Percentiles rank a stretch among this genome's conserved stretches.
These are phyloP conservation scores for Diplodia sapinea DNA, from an alignment of 2,329 filamentous ascomycete species.

Conservation along the genomic window DNA sequence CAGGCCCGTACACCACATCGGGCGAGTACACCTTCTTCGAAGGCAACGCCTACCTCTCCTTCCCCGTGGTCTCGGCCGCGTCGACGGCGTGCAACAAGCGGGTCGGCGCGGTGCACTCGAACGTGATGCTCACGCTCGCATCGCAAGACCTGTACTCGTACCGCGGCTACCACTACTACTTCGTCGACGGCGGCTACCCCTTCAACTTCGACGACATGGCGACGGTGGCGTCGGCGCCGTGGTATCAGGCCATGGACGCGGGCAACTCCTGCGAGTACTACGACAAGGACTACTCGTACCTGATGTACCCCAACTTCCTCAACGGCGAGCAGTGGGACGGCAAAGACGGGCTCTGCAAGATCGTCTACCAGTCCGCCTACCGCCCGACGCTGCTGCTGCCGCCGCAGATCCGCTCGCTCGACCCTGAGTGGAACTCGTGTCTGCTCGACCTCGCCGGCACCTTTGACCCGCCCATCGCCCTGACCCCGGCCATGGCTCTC, in stretches of 20 bases:
- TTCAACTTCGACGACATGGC: slow-evolving; percentile 28
- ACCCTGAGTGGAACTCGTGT: slow-evolving; percentile 3
- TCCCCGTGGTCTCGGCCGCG: neutral
- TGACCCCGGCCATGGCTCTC: slow-evolving; percentile 9
- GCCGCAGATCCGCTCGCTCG: slow-evolving; percentile 17
- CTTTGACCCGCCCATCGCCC: slow-evolving; percentile 12
- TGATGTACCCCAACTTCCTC: slow-evolving; percentile 10
- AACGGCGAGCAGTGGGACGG: slow-evolving; percentile 9
- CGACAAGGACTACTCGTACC: neutral
- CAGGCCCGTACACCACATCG: slow-evolving; percentile 13
- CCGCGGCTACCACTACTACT: slow-evolving; percentile 19
- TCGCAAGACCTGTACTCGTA: slow-evolving; percentile 11
- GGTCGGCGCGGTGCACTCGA: slow-evolving; percentile 3
- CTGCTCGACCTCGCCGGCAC: slow-evolving; percentile 21
- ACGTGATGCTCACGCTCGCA: slow-evolving; percentile 17
- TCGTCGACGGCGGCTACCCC: slow-evolving; percentile 5
- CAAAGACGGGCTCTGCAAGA: neutral
- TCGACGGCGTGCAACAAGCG: slow-evolving; percentile 10
- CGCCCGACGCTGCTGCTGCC: slow-evolving; percentile 6
- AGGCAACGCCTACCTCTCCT: slow-evolving; percentile 21
- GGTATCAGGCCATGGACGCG: slow-evolving; percentile 12
- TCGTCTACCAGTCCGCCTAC: slow-evolving; percentile 20
- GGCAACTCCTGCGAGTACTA: slow-evolving; percentile 17
- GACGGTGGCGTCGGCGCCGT: slow-evolving; percentile 2
- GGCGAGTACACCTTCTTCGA: slow-evolving; percentile 17